These are phyloP conservation scores for Pilasporangium apinafurcum DNA, from an alignment of 352 stramenopile species.

Conservation along the genomic window DNA sequence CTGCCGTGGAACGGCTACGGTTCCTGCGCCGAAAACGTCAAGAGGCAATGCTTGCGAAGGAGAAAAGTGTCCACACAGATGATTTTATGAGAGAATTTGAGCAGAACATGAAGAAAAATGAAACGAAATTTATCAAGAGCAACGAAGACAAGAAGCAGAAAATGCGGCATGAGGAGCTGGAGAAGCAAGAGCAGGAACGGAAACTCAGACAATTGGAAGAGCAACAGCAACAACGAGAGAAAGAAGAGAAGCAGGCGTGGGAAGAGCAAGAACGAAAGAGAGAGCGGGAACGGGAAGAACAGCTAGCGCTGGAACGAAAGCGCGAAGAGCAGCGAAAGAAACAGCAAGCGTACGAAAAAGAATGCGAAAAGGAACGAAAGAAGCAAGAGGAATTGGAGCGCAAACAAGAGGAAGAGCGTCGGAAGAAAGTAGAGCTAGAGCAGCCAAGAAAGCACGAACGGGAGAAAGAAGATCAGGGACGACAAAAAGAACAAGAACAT, in stretches of 20 bases:
- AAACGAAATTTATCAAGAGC: constrained; percentile 8
- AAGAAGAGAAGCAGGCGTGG: constrained; percentile 13
- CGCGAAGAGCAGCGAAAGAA: constrained; percentile 18
- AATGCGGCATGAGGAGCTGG: neutral
- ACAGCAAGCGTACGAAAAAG: constrained; percentile 15
- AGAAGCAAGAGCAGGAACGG: neutral
- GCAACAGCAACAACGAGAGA: constrained; percentile 1
- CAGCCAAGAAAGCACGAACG: neutral
- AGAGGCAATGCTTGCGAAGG: constrained; percentile 43
- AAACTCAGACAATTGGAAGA: constrained; percentile 2
- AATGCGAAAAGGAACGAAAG: constrained; percentile 14
- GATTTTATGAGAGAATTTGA: constrained; percentile 66
- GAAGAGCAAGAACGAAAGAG: constrained; percentile 12
- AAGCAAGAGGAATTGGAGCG: constrained; percentile 16
- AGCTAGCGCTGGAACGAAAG: constrained; percentile 8
- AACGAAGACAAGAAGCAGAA: constrained; percentile 1
- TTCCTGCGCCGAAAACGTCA: constrained; percentile 60
- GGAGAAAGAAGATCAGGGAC: neutral
- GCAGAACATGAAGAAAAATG: constrained; percentile 71
- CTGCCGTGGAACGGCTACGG: constrained; percentile 44
- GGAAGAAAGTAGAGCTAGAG: constrained; percentile 12
- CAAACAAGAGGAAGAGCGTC: constrained; percentile 10
- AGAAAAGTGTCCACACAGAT: constrained; percentile 34
- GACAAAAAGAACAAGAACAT: constrained; percentile 8
- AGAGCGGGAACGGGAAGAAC: constrained; percentile 20